phyloP scores from a whole-genome alignment of 1,284 basidiomycete species.

The Apiotrichum brassicae region DNA sequence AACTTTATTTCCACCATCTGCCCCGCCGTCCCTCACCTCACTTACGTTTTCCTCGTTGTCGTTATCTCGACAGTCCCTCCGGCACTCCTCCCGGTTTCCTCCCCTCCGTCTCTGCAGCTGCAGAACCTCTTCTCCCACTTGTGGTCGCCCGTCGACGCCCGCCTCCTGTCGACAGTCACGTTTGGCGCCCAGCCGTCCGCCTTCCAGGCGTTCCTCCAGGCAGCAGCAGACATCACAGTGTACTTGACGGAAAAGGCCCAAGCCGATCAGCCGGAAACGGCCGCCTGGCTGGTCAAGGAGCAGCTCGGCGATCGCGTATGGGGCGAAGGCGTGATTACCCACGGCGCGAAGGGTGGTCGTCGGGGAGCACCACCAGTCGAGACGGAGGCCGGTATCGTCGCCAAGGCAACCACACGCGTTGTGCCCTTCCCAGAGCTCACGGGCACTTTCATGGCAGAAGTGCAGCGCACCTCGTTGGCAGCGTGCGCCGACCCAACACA shows the following conservation, averaged over 20 bases:
- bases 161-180: constrained; percentile 38
- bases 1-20: constrained; percentile 41
- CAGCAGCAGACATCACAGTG: constrained; percentile 27
- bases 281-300: constrained; percentile 30
- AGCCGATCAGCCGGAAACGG: constrained; percentile 12
- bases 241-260: constrained; percentile 24
- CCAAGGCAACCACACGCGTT: constrained; percentile 21
- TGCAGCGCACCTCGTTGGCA: constrained; percentile 62
- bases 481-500: constrained; percentile 13
- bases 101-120: constrained; percentile 18
- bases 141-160: constrained; percentile 42
- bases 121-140: constrained; percentile 40
- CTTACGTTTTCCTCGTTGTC: constrained; percentile 38
- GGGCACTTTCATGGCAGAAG: constrained; percentile 59
- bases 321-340: constrained; percentile 35
- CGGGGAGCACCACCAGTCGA: constrained; percentile 19
- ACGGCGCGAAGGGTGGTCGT: constrained; percentile 33
- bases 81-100: constrained; percentile 26
- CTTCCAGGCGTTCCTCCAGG: constrained; percentile 38
- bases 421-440: constrained; percentile 56
- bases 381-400: constrained; percentile 31
- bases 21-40: constrained; percentile 39
- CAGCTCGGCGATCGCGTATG: constrained; percentile 32
- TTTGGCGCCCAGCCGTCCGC: constrained; percentile 33
- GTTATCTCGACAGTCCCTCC: constrained; percentile 38